These are phyloP conservation scores for Licmophora abbreviata DNA, from an alignment of 108 stramenopile species.

Conservation along the genomic window DNA sequence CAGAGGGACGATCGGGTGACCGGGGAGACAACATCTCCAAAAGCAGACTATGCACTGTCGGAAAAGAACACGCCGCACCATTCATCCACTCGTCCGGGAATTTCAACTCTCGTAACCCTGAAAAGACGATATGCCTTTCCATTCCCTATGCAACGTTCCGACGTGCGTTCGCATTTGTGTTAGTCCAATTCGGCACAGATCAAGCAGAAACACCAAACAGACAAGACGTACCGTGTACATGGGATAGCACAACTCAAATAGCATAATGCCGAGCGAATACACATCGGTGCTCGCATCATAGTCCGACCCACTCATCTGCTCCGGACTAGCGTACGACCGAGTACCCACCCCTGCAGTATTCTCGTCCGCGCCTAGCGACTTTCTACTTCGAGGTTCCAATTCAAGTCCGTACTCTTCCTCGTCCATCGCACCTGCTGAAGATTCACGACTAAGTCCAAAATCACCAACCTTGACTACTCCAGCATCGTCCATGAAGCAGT, in stretches of 20 bases:
- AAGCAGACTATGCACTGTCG: conserved; percentile 48
- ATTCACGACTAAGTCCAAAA: conserved; percentile 78
- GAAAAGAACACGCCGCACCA: conserved; percentile 37
- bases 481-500: conserved; percentile 76
- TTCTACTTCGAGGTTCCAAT: background rate
- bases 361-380: conserved; percentile 16
- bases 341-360: conserved; percentile 93
- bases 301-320: conserved; percentile 82
- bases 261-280: conserved; percentile 87
- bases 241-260: conserved; percentile 92
- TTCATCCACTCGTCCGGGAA: conserved; percentile 61
- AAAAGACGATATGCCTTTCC: conserved; percentile 49
- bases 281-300: conserved; percentile 94
- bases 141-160: conserved; percentile 28
- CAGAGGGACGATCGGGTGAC: conserved; percentile 55
- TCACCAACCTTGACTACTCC: conserved; percentile 83
- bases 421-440: conserved; percentile 11
- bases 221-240: conserved; percentile 73
- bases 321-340: conserved; percentile 85
- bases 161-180: background rate
- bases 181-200: background rate
- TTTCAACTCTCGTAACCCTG: conserved; percentile 26
- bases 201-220: background rate
- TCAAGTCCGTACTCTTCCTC: background rate
- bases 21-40: conserved; percentile 54